Base-by-base conservation (phyloP, 768 basidiomycete genomes). In the Rhizopogon vulgaris region DNA sequence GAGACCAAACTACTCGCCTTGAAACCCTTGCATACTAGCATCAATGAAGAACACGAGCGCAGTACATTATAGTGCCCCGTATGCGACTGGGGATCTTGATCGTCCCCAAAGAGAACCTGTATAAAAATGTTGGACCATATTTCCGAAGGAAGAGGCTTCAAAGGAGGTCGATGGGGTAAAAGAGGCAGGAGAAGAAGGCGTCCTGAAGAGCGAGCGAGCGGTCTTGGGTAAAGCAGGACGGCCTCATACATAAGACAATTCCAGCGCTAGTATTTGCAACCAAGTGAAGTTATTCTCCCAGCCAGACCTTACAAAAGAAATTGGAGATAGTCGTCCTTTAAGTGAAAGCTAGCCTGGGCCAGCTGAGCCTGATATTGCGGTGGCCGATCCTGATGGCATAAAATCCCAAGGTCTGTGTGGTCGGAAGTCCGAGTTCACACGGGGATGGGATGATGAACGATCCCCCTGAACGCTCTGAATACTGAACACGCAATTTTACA, bases 121-220 rank as follows among this genome's bases (percentile, higher is more conserved):
- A 68, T 63, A 48, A 90, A 74, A 46, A 91, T 80, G 36, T 74
- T 75, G 6, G 75, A 69, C 89, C 89, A 90, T 55, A 90, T 62
- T 69, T 90, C 89, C 3, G 71, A 67, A 1, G 89, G 89, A 15
- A 91, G 71, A 27, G 79, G 69, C 55, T 76, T 79, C 43, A 75
- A 56, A 15, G 75, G 74, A 24, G 73, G 75, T 38, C 68, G 74
- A 5, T 73, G 63, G 11, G 85, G 87, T 11, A 90, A 74, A 15
- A 91, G 74, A 14, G 87, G 87, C 0, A 90, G 67, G 11, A 91
- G 75, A 12, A 85, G 65, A 27, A 90, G 73, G 28, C 73, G 73
- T 41, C 86, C 84, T 14, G 85, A 73, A 50, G 61, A 63, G 41
- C 71, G 75, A 38, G 80, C 84, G 58, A 82, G 83, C 1, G 84